Percentiles rank a stretch among this genome's conserved stretches.
Conservation (phyloP, 2,329 filamentous ascomycete genomes). For the Dothistroma pini region DNA sequence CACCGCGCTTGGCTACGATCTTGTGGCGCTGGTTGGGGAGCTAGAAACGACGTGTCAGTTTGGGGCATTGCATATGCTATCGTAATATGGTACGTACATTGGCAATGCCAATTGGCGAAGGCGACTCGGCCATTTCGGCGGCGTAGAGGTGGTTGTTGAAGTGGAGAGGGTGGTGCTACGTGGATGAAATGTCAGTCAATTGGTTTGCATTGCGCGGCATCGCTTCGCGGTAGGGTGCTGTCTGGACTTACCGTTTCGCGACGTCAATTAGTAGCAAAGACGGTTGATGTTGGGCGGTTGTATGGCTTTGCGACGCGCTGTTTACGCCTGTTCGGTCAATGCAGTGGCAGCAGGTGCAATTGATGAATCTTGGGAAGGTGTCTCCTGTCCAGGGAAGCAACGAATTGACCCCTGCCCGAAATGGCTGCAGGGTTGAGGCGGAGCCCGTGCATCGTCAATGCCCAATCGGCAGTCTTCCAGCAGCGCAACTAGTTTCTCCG, state of each 20-base stretch:
- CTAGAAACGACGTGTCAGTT: conserved; percentile 42
- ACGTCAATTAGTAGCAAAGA: neutral
- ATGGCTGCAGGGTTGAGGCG: neutral
- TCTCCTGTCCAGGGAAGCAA: conserved; percentile 5
- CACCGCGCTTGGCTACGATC: conserved; percentile 79
- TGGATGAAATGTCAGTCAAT: conserved; percentile 2
- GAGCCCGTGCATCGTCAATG: neutral
- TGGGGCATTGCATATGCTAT: neutral
- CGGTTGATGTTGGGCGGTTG: neutral
- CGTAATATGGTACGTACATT: conserved; percentile 54
- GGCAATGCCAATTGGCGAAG: conserved; percentile 69
- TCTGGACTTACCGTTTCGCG: neutral
- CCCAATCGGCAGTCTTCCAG: neutral
- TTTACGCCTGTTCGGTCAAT: neutral
- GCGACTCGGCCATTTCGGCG: conserved; percentile 58
- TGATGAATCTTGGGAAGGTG: conserved; percentile 2
- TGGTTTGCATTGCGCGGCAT: neutral
- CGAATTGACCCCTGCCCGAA: conserved; percentile 1
- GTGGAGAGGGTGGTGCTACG: conserved; percentile 8
- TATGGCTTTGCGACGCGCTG: neutral
- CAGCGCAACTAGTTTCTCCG: neutral
- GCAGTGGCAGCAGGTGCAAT: neutral
- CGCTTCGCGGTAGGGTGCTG: neutral
- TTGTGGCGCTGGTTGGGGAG: conserved; percentile 70
- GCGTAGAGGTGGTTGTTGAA: conserved; percentile 7